phyloP scores from a whole-genome alignment of 495 filamentous ascomycete genomes.

The Neurospora intermedia region DNA sequence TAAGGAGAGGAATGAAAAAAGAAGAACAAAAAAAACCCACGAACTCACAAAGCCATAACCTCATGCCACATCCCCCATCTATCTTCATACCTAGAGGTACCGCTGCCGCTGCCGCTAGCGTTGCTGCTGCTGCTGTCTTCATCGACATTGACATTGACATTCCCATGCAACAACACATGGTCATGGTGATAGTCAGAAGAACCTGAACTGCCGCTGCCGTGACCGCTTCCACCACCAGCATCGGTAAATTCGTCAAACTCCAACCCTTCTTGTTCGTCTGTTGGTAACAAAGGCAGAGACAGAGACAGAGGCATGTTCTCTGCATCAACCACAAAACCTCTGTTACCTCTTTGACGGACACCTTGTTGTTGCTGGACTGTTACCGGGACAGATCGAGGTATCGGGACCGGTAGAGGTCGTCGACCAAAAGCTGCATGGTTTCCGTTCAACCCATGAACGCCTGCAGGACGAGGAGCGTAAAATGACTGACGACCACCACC shows the following conservation, averaged over 20 bases:
- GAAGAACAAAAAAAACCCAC: too few relatives aligned
- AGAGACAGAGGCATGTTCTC: neutral
- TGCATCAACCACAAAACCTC: neutral
- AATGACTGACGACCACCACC: neutral
- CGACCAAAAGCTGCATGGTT: neutral
- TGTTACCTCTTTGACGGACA: neutral
- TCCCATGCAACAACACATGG: neutral
- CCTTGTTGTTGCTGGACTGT: neutral
- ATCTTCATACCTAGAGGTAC: neutral
- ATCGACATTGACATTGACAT: neutral
- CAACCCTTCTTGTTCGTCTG: neutral
- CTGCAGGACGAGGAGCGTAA: too few relatives aligned
- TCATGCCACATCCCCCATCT: neutral
- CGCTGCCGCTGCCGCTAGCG: too few relatives aligned
- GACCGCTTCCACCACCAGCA: neutral
- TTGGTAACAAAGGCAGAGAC: neutral
- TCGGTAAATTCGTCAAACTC: neutral
- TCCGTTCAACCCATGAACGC: neutral
- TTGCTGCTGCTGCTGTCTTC: neutral
- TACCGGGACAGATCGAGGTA: neutral
- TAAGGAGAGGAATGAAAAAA: too few relatives aligned
- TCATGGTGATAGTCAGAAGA: neutral
- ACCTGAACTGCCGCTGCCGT: neutral
- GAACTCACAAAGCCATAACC: neutral
- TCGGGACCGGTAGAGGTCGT: neutral